Conservation (phyloP, 2,329 filamentous ascomycete genomes). For the Epichloe gansuensis region DNA sequence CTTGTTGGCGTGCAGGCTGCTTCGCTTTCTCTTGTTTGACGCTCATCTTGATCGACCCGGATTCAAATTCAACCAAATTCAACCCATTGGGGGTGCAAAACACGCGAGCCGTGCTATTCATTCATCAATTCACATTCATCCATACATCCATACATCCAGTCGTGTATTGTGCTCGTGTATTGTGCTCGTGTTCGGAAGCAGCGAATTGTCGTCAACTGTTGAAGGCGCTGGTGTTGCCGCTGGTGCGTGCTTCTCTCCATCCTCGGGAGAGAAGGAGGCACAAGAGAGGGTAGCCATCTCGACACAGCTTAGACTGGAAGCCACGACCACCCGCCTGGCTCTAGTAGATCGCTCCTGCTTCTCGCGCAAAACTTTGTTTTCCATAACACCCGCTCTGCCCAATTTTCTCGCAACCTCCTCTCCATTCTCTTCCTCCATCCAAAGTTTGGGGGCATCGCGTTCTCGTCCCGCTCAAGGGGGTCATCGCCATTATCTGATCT, state of each 20-base stretch:
- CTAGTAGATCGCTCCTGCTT: slow-evolving; percentile 1
- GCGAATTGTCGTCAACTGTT: too few relatives aligned
- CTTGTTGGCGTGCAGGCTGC: background rate
- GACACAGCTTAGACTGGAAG: slow-evolving; percentile 2
- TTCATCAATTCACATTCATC: too few relatives aligned
- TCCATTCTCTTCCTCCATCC: background rate
- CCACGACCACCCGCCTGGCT: slow-evolving; percentile 4
- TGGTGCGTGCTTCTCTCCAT: background rate
- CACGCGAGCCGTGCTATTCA: too few relatives aligned
- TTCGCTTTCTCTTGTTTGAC: background rate
- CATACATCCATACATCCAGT: too few relatives aligned
- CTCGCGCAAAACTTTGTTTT: slow-evolving; percentile 3
- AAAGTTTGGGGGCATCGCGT: background rate
- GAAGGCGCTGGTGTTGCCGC: too few relatives aligned
- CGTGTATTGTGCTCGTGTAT: too few relatives aligned
- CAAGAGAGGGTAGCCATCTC: background rate
- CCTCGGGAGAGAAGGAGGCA: too few relatives aligned
- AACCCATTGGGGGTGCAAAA: too few relatives aligned
- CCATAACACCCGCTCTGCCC: slow-evolving; percentile 1
- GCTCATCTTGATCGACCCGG: background rate
- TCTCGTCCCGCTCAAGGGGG: background rate
- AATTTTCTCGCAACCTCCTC: background rate
- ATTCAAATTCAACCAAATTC: background rate
- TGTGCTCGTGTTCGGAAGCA: too few relatives aligned
- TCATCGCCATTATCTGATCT: background rate